Base-by-base conservation (phyloP, 306 rosid genomes). In the Sicyos baderoa region DNA sequence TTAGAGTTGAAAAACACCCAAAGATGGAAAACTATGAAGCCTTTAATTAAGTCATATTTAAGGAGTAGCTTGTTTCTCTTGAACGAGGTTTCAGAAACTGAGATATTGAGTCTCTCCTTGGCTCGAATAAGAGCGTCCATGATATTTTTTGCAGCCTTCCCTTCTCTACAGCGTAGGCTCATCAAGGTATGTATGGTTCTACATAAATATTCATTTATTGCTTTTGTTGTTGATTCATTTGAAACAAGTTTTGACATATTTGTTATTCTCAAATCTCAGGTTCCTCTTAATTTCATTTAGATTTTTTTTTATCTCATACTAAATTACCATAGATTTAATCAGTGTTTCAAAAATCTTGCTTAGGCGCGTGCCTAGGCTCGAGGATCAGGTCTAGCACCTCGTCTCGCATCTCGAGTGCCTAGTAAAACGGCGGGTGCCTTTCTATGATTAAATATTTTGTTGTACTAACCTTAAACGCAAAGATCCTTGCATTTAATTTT, bases 41-140 rank as follows among this genome's bases (percentile, higher is more conserved):
- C 94, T 0, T 80, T 81, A 70, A 56, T 93, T 56, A 93, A 89
- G 78, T 88, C 91, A 0, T 93, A 86, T 75, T 69, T 93, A 47
- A 86, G 94, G 77, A 90, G 94, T 76, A 80, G 94, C 40, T 54
- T 90, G 70, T 84, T 82, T 78, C 90, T 93, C 45, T 73, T 93
- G 77, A 90, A 86, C 72, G 94, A 86, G 74, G 78, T 83, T 65
- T 81, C 87, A 1, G 96, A 90, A 75, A 64, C 84, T 16, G 87
- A 93, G 77, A 85, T 90, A 84, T 80, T 90, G 83, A 63, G 81
- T 59, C 86, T 88, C 80, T 35, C 86, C 76, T 73, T 90, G 56
- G 78, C 82, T 71, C 81, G 81, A 67, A 86, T 87, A 76, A 86
- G 97, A 81, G 77, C 86, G 35, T 88, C 97, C 10, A 57, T 82